Conservation (phyloP, 177 flowering plant species). For the Vitis hybrid region DNA sequence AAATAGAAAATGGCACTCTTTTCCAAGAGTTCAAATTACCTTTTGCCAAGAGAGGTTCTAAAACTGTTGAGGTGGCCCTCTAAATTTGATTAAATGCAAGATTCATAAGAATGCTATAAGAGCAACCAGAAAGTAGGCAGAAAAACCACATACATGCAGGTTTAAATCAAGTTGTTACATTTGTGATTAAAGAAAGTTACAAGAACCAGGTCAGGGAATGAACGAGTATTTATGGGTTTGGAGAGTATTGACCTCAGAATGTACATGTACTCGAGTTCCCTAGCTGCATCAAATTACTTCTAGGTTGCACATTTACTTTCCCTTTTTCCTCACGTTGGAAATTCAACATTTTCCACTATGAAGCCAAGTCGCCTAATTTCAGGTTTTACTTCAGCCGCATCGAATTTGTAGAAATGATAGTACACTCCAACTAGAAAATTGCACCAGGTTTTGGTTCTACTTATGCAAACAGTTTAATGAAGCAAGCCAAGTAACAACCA, state of each 20-base stretch:
- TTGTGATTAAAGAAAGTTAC: too few relatives aligned
- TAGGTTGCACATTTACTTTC: conserved; percentile 20
- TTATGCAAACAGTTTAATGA: too few relatives aligned
- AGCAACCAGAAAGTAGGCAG: accelerated
- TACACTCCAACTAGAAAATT: conserved; percentile 34
- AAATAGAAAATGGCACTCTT: too few relatives aligned
- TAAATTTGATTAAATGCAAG: too few relatives aligned
- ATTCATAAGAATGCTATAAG: too few relatives aligned
- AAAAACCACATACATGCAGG: too few relatives aligned
- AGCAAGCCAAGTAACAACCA: too few relatives aligned
- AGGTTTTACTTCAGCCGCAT: conserved; percentile 35
- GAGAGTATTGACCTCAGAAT: conserved; percentile 15
- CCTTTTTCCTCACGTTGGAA: conserved; percentile 22
- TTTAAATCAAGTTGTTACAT: too few relatives aligned
- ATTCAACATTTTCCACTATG: conserved; percentile 14
- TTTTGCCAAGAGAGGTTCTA: too few relatives aligned
- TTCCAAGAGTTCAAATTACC: too few relatives aligned
- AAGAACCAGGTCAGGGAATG: conserved; percentile 11
- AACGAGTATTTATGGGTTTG: conserved; percentile 15
- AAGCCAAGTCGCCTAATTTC: conserved; percentile 23
- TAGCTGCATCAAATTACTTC: conserved; percentile 17
- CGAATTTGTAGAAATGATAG: conserved; percentile 45
- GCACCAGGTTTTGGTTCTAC: too few relatives aligned
- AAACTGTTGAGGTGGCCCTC: too few relatives aligned
- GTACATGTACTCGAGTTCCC: conserved; percentile 21